Percentiles rank a stretch among this genome's conserved stretches.
Conservation (phyloP, 2,329 filamentous ascomycete species). For the Thelonectria rubi region DNA sequence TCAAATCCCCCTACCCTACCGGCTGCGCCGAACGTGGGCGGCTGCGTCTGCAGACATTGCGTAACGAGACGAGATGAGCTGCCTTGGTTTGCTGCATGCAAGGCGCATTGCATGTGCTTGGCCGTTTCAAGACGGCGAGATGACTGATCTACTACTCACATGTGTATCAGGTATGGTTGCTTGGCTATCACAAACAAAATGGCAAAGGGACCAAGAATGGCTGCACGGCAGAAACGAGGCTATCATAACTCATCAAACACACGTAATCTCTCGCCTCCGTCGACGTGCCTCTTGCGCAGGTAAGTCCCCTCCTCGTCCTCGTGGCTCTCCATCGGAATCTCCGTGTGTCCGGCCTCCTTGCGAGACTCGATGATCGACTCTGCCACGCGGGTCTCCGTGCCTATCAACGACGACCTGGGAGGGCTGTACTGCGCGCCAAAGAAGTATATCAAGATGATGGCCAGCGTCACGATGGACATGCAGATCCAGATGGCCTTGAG, state of each 20-base stretch:
- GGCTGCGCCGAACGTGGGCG: constrained; percentile 21
- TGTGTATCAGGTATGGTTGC: neutral
- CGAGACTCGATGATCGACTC: constrained; percentile 38
- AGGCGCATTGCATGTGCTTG: neutral
- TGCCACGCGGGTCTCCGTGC: constrained; percentile 29
- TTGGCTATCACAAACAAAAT: too few species aligned
- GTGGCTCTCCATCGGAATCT: constrained; percentile 31
- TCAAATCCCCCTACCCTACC: neutral
- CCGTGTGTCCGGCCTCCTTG: constrained; percentile 35
- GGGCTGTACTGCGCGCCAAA: constrained; percentile 43
- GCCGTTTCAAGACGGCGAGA: neutral
- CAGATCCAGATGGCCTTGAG: constrained; percentile 72
- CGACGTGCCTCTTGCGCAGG: constrained; percentile 40
- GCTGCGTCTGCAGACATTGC: constrained; percentile 4
- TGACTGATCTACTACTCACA: constrained; percentile 6
- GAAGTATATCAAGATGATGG: constrained; percentile 57
- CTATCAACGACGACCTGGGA: constrained; percentile 20
- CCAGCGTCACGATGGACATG: constrained; percentile 58
- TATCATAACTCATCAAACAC: constrained; percentile 58
- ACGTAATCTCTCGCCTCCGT: constrained; percentile 51
- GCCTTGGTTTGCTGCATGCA: neutral
- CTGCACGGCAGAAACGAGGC: neutral
- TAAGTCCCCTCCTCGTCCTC: constrained; percentile 37
- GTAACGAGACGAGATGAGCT: neutral
- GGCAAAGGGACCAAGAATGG: neutral